Base-by-base conservation (phyloP, 1,139 yeast genomes). In the Kluyveromyces marxianus region DNA sequence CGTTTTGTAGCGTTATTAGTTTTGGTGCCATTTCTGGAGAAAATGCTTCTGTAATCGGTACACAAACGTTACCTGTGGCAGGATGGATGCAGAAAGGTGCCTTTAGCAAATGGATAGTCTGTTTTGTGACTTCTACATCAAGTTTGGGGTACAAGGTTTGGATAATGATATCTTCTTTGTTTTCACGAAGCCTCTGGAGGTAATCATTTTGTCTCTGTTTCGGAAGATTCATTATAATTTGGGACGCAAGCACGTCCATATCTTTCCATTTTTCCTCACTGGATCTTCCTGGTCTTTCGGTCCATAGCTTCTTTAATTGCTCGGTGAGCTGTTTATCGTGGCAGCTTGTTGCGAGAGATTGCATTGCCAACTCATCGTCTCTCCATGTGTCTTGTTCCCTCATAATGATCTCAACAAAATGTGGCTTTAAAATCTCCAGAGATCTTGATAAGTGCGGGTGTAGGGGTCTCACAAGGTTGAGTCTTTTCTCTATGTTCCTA, bases 51-150 rank as follows among this genome's bases (percentile, higher is more conserved):
- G 53, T 60, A 25, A 92, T 89, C 0, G 98, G 97, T 5, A 94
- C 97, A 77, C 98, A 92, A 3, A 92, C 86, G 56, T 89, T 85
- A n/a, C 97, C 97, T 0, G 99, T 94, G 4, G 89, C 82, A 1
- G 99, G 99, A 63, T 92, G 99, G 42, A 92, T 82, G 70, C 97
- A 92, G 65, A 94, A 92, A n/a, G 99, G 99, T 1, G 97, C 85
- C 62, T 92, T 92, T 58, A 92, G 76, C 69, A 92, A 81, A 70
- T 92, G 99, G 66, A 82, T 87, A 56, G 90, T 72, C 63, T 86
- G 95, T 55, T 83, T 77, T 7, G 98, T 85, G 37, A 92, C 99
- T 64, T 90, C 95, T 45, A 85, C 80, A 76, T 92, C 99, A 53
- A 92, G 71, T 56, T 96, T 76, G 29, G 99, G 98, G 63, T 90